A percentile compares a stretch with the other conserved stretches of the same genome.
Evolutionary conservation across 805 yeast species (phyloP).

Genomic region (Groenewaldozyma salmanticensis): DNA sequence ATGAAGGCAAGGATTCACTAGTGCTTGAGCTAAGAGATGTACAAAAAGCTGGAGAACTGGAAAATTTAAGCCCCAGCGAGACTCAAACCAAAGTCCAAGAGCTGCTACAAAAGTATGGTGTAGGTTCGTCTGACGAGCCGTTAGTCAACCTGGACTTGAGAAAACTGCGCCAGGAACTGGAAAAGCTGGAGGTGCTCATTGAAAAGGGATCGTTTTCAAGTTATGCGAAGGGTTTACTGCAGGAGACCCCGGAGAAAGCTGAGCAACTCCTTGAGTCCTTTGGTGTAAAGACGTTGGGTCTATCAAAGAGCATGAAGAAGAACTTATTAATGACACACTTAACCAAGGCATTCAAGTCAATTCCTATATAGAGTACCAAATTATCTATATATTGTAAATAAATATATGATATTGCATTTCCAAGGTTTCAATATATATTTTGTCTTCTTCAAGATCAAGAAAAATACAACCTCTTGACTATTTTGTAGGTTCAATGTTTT

Average conservation of each 20-base stretch:
- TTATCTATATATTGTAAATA: conserved; percentile 2
- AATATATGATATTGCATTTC: neutral
- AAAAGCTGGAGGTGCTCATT: conserved; percentile 28
- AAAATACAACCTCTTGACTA: no score
- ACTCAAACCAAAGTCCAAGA: conserved; percentile 30
- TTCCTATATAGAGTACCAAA: neutral
- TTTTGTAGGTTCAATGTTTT: conserved; percentile 20
- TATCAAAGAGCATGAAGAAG: conserved; percentile 46
- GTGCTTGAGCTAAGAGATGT: conserved; percentile 17
- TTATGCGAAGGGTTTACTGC: conserved; percentile 23
- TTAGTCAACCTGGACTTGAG: conserved; percentile 35
- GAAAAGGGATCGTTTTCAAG: conserved; percentile 16
- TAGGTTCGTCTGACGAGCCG: conserved; percentile 39
- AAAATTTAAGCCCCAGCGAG: conserved; percentile 30
- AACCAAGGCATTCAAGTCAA: conserved; percentile 25
- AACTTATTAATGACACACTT: conserved; percentile 63
- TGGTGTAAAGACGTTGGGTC: conserved; percentile 32
- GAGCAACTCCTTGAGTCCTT: conserved; percentile 28
- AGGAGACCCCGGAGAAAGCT: conserved; percentile 28
- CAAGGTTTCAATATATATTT: conserved; percentile 18
- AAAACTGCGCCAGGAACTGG: conserved; percentile 29
- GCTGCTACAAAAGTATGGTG: conserved; percentile 38
- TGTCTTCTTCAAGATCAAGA: conserved; percentile 5
- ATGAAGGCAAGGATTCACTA: conserved; percentile 12
- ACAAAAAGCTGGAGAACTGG: conserved; percentile 5